phyloP scores from a whole-genome alignment of 164 flowering plant species.

The Sextonia rubra region DNA sequence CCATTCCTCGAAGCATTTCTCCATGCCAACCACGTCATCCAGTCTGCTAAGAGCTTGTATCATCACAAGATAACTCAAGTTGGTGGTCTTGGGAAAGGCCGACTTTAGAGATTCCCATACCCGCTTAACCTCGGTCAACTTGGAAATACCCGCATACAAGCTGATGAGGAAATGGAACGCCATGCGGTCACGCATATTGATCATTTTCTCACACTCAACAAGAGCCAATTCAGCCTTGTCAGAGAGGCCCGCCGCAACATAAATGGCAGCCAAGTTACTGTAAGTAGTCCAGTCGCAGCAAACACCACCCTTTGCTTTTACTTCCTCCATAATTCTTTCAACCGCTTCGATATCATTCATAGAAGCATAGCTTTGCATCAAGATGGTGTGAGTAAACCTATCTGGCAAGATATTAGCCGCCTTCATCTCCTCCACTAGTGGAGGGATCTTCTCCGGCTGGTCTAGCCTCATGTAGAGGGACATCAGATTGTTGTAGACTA shows the following conservation, averaged over 20 bases:
- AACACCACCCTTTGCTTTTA: conserved; percentile 18
- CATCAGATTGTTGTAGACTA: conserved; percentile 57
- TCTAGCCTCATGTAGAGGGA: conserved; percentile 38
- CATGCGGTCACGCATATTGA: conserved; percentile 24
- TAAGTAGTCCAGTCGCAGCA: conserved; percentile 48
- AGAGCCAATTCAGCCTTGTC: conserved; percentile 68
- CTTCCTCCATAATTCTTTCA: conserved; percentile 50
- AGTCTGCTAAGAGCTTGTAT: conserved; percentile 55
- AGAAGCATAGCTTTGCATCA: conserved; percentile 48
- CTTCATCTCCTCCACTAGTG: conserved; percentile 55
- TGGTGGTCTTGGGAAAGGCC: conserved; percentile 30
- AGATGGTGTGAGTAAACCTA: conserved; percentile 34
- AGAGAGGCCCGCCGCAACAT: conserved; percentile 38
- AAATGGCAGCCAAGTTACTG: conserved; percentile 52
- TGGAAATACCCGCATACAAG: conserved; percentile 45
- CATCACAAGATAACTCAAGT: conserved; percentile 49
- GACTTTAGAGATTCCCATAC: conserved; percentile 47
- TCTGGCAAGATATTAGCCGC: conserved; percentile 23
- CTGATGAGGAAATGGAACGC: conserved; percentile 59
- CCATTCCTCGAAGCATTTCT: conserved; percentile 56
- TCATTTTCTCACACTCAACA: conserved; percentile 37
- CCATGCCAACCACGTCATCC: conserved; percentile 40
- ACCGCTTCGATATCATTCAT: conserved; percentile 47
- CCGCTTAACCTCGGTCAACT: conserved; percentile 47
- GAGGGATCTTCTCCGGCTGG: conserved; percentile 55